Conservation (phyloP, 495 filamentous ascomycete genomes). For the Aspergillus haitiensis region DNA sequence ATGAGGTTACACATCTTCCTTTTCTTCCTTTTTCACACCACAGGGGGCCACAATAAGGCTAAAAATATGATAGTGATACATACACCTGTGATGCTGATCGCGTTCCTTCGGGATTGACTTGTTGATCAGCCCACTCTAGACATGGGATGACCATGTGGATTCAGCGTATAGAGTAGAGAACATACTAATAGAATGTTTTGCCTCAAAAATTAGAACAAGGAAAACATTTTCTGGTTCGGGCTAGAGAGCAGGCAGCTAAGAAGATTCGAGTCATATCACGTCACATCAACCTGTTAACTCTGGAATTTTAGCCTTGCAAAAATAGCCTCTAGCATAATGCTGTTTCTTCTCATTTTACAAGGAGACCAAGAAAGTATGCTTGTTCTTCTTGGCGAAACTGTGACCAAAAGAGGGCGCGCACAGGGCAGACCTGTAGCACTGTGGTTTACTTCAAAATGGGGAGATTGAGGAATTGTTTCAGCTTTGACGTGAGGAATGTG, state of each 20-base stretch:
- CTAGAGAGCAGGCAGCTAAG: background rate
- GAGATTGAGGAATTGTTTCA: conserved; percentile 22
- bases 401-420: conserved; percentile 1
- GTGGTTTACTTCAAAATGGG: conserved; percentile 6
- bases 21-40: background rate
- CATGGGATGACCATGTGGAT: no score
- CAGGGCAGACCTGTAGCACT: background rate
- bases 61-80: background rate
- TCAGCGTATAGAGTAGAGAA: no score
- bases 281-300: background rate
- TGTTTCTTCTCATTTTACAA: background rate
- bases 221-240: no score
- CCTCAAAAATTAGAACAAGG: no score
- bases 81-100: conserved; percentile 1
- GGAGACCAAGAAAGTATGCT: no score
- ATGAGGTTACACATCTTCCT: background rate
- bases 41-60: background rate
- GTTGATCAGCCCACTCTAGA: conserved; percentile 5
- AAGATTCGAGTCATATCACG: conserved; percentile 12
- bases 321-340: background rate
- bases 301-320: background rate
- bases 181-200: no score
- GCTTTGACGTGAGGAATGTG: conserved; percentile 15
- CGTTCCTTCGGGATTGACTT: conserved; percentile 17
- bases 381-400: conserved; percentile 3